Evolutionary conservation across 306 rosid species (phyloP), one percentile per base, ranked within the genome.

Genomic region (Elaeagnus macrophylla): DNA sequence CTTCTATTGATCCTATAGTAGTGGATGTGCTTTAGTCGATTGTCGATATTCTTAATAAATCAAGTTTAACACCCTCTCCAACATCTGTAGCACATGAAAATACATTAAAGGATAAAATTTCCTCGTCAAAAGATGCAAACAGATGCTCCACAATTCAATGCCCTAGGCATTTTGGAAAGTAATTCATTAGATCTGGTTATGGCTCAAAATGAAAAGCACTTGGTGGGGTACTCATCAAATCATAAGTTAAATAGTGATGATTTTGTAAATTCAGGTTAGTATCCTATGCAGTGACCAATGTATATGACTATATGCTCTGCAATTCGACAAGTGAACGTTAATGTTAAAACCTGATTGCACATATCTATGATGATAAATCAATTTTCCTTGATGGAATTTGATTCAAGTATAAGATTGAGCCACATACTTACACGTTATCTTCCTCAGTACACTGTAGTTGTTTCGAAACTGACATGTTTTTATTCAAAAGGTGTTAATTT

Each of bases 41-140:
- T 20, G 79, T 77, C 52, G 79, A 64, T 8, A 65, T 55, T 12
- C 58, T 70, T 11, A 37, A 35, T 11, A 44, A 48, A 58, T 62
- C 75, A 45, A 47, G 56, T 59, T 39, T 85, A 54, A 67, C 80
- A 14, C 71, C 76, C 16, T 77, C 88, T 20, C 83, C 78, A 16
- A 77, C 67, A 18, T 73, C 77, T 14, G 66, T 74, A 10, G 51
- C 67, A 56, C 58, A 62, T 37, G 74, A 72, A 47, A 56, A 66
- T 14, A 56, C 45, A 13, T 6, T 19, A 1, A 10, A 1, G 57
- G 69, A 77, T 18, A 75, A 65, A 11, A 46, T 40, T 40, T 58
- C 62, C 18, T 43, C 58, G 48, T 61, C 74, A 62, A 51, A 54
- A 25, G 37, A 20, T 60, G 40, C 35, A 48, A 13, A 37, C 18